phyloP scores from a whole-genome alignment of 805 yeast species.

The Candida yuanshanica region DNA sequence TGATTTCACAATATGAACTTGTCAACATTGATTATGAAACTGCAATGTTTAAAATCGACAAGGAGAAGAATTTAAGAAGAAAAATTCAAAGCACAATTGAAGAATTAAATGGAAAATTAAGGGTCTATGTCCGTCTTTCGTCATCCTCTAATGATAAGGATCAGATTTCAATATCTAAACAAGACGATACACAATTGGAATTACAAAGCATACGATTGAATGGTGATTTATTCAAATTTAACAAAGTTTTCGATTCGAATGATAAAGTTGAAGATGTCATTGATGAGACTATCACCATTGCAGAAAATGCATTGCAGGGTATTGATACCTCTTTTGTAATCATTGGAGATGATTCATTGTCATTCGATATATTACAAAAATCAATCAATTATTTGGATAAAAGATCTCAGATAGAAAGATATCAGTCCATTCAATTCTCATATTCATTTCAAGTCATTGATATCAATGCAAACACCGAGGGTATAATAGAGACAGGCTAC shows the following conservation, averaged over 20 bases:
- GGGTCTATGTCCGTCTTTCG: slow-evolving; percentile 18
- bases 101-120: slow-evolving; percentile 29
- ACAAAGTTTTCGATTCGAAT: slow-evolving; percentile 7
- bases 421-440: not conserved
- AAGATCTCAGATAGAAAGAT: slow-evolving; percentile 1
- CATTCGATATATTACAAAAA: too few species aligned
- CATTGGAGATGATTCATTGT: not conserved
- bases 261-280: not conserved
- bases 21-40: slow-evolving; percentile 20
- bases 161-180: not conserved
- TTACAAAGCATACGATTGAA: slow-evolving; percentile 1
- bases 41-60: slow-evolving; percentile 26
- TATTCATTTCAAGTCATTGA: slow-evolving; percentile 1
- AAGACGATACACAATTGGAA: not conserved
- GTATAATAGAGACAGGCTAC: not conserved
- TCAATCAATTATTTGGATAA: not conserved
- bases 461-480: not conserved
- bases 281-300: slow-evolving; percentile 7
- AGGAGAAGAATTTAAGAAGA: slow-evolving; percentile 34
- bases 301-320: slow-evolving; percentile 10
- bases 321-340: slow-evolving; percentile 4
- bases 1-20: slow-evolving; percentile 18
- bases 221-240: slow-evolving; percentile 3
- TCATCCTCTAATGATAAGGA: not conserved
- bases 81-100: slow-evolving; percentile 46